Evolutionary conservation across 2,329 filamentous ascomycete species (phyloP).

Genomic region (Huntiella abstrusa): DNA sequence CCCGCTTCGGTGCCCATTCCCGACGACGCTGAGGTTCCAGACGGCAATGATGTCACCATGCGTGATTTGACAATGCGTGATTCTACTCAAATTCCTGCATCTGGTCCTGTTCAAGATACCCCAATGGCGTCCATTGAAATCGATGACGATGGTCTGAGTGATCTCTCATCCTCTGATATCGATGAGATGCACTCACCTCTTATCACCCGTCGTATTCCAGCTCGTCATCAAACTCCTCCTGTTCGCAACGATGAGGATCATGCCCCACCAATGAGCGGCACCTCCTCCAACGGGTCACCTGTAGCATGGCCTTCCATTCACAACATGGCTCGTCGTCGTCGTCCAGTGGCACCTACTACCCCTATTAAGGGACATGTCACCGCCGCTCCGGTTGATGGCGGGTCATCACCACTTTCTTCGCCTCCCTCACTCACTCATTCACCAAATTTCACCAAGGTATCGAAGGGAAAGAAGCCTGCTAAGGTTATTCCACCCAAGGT

Average conservation of each 20-base stretch:
- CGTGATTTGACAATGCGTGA: not conserved
- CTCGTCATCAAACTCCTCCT: constrained; percentile 22
- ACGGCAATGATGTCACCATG: too few relatives aligned
- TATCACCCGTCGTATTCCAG: constrained; percentile 15
- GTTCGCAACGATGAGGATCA: constrained; percentile 24
- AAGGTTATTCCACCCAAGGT: constrained; percentile 25
- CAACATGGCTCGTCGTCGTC: constrained; percentile 28
- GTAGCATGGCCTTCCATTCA: constrained; percentile 34
- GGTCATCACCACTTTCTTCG: constrained; percentile 38
- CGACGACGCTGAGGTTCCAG: constrained; percentile 6
- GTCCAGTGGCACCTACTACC: constrained; percentile 21
- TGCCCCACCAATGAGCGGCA: constrained; percentile 37
- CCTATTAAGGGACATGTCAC: constrained; percentile 17
- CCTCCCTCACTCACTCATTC: constrained; percentile 49
- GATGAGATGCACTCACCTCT: constrained; percentile 19
- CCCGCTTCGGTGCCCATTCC: not conserved
- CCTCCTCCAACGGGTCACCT: constrained; percentile 23
- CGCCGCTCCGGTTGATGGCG: constrained; percentile 14
- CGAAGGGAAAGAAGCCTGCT: constrained; percentile 17
- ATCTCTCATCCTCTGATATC: constrained; percentile 7
- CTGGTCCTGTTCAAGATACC: not conserved
- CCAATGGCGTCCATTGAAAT: constrained; percentile 7
- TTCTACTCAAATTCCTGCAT: not conserved
- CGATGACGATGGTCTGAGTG: constrained; percentile 16
- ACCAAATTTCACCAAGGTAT: constrained; percentile 28